phyloP scores from a whole-genome alignment of 805 yeast species.

The Suhomyces pyralidae region DNA sequence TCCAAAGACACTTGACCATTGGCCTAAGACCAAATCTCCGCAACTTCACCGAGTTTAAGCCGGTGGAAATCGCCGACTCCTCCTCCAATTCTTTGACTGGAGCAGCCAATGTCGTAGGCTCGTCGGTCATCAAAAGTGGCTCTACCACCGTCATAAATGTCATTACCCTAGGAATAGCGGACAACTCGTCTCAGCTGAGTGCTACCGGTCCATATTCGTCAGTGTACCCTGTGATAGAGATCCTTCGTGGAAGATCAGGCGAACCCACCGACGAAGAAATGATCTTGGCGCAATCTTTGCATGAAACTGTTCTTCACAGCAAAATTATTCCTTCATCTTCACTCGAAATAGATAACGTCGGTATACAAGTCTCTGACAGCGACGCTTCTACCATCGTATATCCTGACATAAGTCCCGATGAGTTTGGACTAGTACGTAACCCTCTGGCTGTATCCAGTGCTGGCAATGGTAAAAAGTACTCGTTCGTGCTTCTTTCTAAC shows the following conservation, averaged over 20 bases:
- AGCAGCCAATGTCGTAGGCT: constrained; percentile 46
- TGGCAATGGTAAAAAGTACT: constrained; percentile 17
- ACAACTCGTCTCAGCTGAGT: constrained; percentile 39
- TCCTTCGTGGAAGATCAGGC: constrained; percentile 70
- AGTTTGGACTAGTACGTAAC: constrained; percentile 11
- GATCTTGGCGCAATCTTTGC: constrained; percentile 62
- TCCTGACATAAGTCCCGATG: constrained; percentile 19
- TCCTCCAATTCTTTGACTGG: constrained; percentile 33
- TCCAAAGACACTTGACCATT: constrained; percentile 71
- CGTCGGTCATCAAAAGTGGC: constrained; percentile 67
- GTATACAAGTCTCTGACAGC: constrained; percentile 14
- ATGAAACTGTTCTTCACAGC: constrained; percentile 58
- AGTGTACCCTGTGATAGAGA: constrained; percentile 72
- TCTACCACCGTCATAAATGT: constrained; percentile 71
- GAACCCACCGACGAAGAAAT: constrained; percentile 87
- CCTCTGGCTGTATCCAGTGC: constrained; percentile 1
- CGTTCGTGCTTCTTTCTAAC: constrained; percentile 62
- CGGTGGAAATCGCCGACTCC: constrained; percentile 42
- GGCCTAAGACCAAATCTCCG: constrained; percentile 79
- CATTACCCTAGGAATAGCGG: constrained; percentile 64
- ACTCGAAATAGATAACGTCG: constrained; percentile 15
- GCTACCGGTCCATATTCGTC: constrained; percentile 22
- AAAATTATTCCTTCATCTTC: constrained; percentile 44
- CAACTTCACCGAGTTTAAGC: constrained; percentile 67
- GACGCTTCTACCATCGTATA: constrained; percentile 21